phyloP scores from a whole-genome alignment of 192 early-diverging fungal genomes.

The Paraglomus occultum region DNA sequence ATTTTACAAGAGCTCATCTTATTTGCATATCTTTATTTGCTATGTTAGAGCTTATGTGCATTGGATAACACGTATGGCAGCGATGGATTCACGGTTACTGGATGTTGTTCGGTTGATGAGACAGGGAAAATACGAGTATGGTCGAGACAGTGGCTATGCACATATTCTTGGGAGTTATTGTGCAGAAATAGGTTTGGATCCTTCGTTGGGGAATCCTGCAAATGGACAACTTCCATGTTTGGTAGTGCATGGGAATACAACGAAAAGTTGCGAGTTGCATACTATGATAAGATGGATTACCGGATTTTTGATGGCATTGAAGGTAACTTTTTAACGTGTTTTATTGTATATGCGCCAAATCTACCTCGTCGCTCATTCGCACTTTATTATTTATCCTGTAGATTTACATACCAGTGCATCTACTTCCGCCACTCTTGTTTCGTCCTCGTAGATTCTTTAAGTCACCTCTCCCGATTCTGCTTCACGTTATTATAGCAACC shows the following conservation, averaged over 20 bases:
- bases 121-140: slow-evolving; percentile 39
- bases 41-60: slow-evolving; percentile 49
- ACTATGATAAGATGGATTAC: slow-evolving; percentile 33
- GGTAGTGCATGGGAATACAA: not conserved
- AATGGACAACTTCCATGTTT: not conserved
- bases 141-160: slow-evolving; percentile 35
- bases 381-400: slow-evolving; percentile 28
- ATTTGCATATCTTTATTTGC: not conserved
- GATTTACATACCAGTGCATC: slow-evolving; percentile 64
- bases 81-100: slow-evolving; percentile 54
- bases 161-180: slow-evolving; percentile 38
- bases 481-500: slow-evolving; percentile 44
- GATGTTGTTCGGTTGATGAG: slow-evolving; percentile 45
- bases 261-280: not conserved
- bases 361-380: no score
- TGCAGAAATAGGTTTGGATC: slow-evolving; percentile 37
- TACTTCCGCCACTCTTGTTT: slow-evolving; percentile 56
- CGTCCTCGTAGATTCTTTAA: slow-evolving; percentile 39
- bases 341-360: no score
- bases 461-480: slow-evolving; percentile 34
- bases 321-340: no score
- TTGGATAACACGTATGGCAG: slow-evolving; percentile 60
- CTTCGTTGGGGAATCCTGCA: slow-evolving; percentile 32
- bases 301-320: slow-evolving; percentile 39
- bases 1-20: not conserved